Evolutionary conservation across 208 protist species (phyloP), one percentile per base, ranked within the genome.

Genomic region (Leishmania guyanensis): DNA sequence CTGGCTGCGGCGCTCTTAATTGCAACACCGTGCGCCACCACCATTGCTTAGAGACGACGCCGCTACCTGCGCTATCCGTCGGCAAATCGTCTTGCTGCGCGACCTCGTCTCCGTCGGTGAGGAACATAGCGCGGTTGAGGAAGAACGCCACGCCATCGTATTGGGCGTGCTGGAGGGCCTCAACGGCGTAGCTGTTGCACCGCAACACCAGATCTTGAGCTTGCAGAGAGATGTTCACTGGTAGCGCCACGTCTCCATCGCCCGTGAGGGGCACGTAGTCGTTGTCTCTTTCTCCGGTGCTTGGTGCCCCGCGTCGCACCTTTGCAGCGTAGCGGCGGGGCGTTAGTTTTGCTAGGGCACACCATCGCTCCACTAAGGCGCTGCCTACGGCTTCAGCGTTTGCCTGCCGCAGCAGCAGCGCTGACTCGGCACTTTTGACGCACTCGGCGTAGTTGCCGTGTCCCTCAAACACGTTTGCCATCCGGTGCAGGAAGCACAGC

Each of bases 171-270:
- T 92, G 92, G 71, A 97, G 93, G 46, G 89, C 89, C 53, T 43
- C 77, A 73, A 97, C 94, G 17, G 93, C 93, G 84, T 94, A 90
- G 78, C 85, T 91, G 81, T 97, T 97, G 87, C 93, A 96, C 53
- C 86, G 88, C 64, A 92, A 83, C 43, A 96, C 91, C 66, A 95
- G 83, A 3, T 90, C 88, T 46, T 86, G 88, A 12, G 90, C 92
- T 68, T 96, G 90, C 62, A 85, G 65, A 65, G 62, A 68, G 8
- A 92, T 54, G 50, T 53, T 73, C 20, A 80, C n/a, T 3, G 82
- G 87, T 58, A 92, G 85, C 22, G 50, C 39, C 46, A 86, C 68
- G 22, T 82, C 85, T 2, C 84, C 80, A 39, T 84, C 62, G 5
- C 82, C 79, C 1, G 79, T 87, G 51, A 83, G 70, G 3, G 77